phyloP scores from a whole-genome alignment of 768 basidiomycete species.

The Rhodotorula diobovata region DNA sequence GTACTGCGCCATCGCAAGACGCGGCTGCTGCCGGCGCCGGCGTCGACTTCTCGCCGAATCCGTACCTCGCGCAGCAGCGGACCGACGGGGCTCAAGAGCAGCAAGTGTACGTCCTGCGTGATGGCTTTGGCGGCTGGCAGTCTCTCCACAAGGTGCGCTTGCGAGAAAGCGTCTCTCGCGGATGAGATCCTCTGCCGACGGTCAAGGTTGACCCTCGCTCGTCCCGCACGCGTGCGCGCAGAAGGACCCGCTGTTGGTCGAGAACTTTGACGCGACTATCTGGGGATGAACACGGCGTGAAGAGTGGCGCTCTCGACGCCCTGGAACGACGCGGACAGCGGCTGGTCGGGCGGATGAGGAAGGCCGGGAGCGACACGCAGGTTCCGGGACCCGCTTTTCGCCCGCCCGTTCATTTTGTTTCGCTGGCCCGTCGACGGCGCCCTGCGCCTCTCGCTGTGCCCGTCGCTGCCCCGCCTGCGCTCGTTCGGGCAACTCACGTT shows the following conservation, averaged over 20 bases:
- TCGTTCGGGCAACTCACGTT: too few species aligned
- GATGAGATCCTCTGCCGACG: too few species aligned
- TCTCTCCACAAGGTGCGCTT: conserved; percentile 23
- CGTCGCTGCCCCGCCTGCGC: too few species aligned
- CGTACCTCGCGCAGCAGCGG: neutral
- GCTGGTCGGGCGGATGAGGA: too few species aligned
- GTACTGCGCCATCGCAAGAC: neutral
- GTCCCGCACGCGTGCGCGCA: neutral
- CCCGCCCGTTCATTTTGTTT: too few species aligned
- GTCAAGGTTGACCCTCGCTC: too few species aligned
- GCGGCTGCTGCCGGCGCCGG: neutral
- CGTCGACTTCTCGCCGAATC: conserved; percentile 20
- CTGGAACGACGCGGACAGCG: too few species aligned
- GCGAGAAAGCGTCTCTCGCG: neutral
- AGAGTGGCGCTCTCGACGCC: too few species aligned
- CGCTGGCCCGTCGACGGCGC: too few species aligned
- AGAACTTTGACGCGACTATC: conserved; percentile 21
- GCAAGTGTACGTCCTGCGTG: conserved; percentile 29
- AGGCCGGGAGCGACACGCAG: too few species aligned
- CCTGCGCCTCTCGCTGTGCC: too few species aligned
- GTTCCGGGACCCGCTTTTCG: too few species aligned
- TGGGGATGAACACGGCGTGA: neutral
- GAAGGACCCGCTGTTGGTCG: conserved; percentile 26
- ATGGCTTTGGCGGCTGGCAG: conserved; percentile 31
- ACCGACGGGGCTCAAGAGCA: conserved; percentile 2